Evolutionary conservation across 805 yeast species (phyloP), one percentile per base, ranked within the genome.

Genomic region (Saccharomycopsis capsularis): DNA sequence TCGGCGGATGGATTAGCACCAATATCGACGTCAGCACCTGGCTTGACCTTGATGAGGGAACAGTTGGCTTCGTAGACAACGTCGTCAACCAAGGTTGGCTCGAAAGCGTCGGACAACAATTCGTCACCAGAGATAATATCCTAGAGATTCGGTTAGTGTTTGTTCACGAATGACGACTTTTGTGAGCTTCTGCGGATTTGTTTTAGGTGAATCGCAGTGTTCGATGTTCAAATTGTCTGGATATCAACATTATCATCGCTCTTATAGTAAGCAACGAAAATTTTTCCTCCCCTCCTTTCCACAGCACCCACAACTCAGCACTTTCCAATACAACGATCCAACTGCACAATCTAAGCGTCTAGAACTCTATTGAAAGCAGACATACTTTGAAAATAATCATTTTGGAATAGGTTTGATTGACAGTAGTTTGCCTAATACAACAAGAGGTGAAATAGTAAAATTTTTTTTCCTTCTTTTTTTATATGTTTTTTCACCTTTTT

Each of bases 1-100:
- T 93, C 99, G 60, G 98, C 97, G 64, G 96, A 88, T 67, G 99
- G 97, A 84, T 93, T 93, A 66, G 96, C 99, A 76, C 99, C 99
- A 71, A 93, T 93, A 73, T 93, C 98, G 63, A 93, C 81, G 68
- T 93, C 93, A 65, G 81, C 97, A 68, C 88, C 85, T 39, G 70
- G 68, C 70, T 79, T 82, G 64, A 93, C 88, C 64, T 76, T 82
- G 71, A 93, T 80, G 93, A 89, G 82, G 64, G 79, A 75, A 76
- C 97, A 89, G 82, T 93, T 87, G 60, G 95, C 98, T 79, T 93
- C 99, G 79, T 78, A 87, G 69, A 93, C 88, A 64, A 78, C 98
- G 59, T 78, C 86, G 65, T 86, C 96, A 59, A 93, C 97, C 70
- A 73, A 75, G 67, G 75, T 82, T 70, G 79, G 67, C 72, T 87